Base-by-base conservation (phyloP, 2,329 filamentous ascomycete species). In the Phyllachora maydis region DNA sequence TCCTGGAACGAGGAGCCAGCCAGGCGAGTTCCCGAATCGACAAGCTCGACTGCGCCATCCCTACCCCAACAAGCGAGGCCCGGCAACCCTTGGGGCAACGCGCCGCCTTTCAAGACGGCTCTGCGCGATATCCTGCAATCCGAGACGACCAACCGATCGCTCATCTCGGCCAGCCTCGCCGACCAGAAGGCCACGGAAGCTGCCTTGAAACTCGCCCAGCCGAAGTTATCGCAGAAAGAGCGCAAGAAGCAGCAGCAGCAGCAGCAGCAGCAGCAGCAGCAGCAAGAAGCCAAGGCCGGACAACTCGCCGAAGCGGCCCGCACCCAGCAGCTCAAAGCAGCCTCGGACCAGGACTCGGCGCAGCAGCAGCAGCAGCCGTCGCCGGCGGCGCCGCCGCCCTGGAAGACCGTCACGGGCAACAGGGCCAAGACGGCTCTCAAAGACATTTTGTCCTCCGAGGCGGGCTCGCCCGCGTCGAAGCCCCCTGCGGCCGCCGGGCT, bases 161-260 rank as follows among this genome's bases (percentile, higher is more conserved):
- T 54, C 1, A 41, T 70, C 3, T 65, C 64, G 4, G 54, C 56
- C 4, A 58, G 56, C 4, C 38, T 70, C 8, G 59, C 56, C 4
- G 58, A 57, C 1, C 56, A 65, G 34, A 58, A 45, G 22, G 41
- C 33, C 6, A 56, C 48, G 25, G 50, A 56, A 11, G 28, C 42
- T 12, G 18, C 26, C 3, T 23, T 34, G 23, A 56, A 50, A 33
- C 25, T 38, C 18, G 36, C 52, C 1, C 49, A 52, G 10, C 41
- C 48, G 1, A 92, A 78, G 41, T 48, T 91, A 34, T 92, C 83
- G 1, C 88, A 95, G 36, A 91, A 88, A 40, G 83, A 93, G 43
- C 70, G 82, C 12, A 95, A 92, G 50, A 77, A 66, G 40, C 66
- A 82, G 32, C 66, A 81, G 36, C 73, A 81, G 37, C 59, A 67